Base-by-base conservation (phyloP, 148 eudicot species). In the Fallopia convolvulus region DNA sequence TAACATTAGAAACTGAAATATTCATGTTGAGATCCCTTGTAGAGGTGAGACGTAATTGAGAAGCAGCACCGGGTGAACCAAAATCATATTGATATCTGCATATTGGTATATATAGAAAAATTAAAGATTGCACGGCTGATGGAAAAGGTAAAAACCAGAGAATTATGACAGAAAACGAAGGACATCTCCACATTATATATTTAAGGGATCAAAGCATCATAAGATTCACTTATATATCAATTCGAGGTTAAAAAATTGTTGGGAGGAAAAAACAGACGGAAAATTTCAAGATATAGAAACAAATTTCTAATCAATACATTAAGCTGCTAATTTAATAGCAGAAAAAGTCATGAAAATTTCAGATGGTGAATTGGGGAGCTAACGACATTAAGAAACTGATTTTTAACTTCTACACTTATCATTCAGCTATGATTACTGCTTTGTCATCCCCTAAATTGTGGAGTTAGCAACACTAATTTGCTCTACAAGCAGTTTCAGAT, bases 31-130 rank as follows among this genome's bases (percentile, higher is more conserved):
- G 89, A 75, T 90, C 97, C 83, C 90, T 88, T 18, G 94, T 84
- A 71, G 94, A 87, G 47, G 90, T 91, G 75, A 95, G 82, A 42
- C 99, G 94, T 77, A 95, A 83, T 83, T 91, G 98, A 84, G 99
- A 92, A 79, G 94, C 90, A 80, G 88, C 87, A 73, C 97, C 93
- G 61, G 97, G 97, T 42, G 93, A 86, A 79, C 79, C 85, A 53
- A 81, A 80, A 84, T 92, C 92, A 82, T 90, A 88, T 75, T 92
- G 92, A 83, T 95, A 95, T 93, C 99, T 95, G 80, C 70, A 78
- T 74, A 83, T 74, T 36, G 41, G 30, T 14, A 39, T 13, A 18
- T 7, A 4, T 26, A 23, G 56, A 17, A 12, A 66, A 33, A 30
- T 30, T 33, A 49, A 8, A 23, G 12, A 60, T 21, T 26, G 12